A percentile compares a stretch with the other conserved stretches of the same genome.
Evolutionary conservation across 768 basidiomycete species (phyloP).

Genomic region (Leucocoprinus birnbaumii): DNA sequence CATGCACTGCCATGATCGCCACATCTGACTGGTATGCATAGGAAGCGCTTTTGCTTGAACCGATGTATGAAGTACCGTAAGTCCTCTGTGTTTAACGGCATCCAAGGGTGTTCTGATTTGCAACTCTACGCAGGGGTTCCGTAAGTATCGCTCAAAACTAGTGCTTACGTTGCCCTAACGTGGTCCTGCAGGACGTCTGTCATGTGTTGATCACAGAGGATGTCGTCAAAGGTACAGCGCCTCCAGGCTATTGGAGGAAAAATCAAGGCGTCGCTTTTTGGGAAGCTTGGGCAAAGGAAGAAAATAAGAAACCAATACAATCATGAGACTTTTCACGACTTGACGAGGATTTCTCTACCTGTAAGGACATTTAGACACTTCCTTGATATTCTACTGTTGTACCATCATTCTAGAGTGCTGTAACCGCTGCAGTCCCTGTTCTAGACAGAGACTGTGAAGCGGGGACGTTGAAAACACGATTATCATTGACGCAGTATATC

Average conservation of each 20-base stretch:
- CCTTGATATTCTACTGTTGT: not conserved
- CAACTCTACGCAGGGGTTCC: slow-evolving; percentile 60
- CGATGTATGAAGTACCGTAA: slow-evolving; percentile 93
- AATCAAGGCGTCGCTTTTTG: slow-evolving; percentile 68
- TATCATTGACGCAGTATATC: slow-evolving; percentile 14
- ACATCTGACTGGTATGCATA: slow-evolving; percentile 21
- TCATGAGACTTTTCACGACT: not conserved
- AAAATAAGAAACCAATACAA: slow-evolving; percentile 28
- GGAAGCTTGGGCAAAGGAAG: slow-evolving; percentile 75
- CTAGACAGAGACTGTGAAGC: not conserved
- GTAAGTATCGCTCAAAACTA: slow-evolving; percentile 33
- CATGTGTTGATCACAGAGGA: slow-evolving; percentile 80
- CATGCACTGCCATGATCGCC: not conserved
- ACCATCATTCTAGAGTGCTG: not conserved
- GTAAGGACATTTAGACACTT: not conserved
- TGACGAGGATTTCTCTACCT: not conserved
- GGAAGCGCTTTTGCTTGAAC: slow-evolving; percentile 80
- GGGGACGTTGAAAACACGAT: not conserved
- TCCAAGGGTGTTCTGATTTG: too few relatives aligned
- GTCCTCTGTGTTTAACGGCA: slow-evolving; percentile 32
- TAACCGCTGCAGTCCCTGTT: not conserved
- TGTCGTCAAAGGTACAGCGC: slow-evolving; percentile 59
- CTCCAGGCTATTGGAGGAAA: slow-evolving; percentile 74
- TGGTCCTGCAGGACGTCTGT: slow-evolving; percentile 53
- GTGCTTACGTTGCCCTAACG: not conserved